These are phyloP conservation scores for Pythium guiyangense DNA, from an alignment of 352 stramenopile genomes.

Conservation along the genomic window DNA sequence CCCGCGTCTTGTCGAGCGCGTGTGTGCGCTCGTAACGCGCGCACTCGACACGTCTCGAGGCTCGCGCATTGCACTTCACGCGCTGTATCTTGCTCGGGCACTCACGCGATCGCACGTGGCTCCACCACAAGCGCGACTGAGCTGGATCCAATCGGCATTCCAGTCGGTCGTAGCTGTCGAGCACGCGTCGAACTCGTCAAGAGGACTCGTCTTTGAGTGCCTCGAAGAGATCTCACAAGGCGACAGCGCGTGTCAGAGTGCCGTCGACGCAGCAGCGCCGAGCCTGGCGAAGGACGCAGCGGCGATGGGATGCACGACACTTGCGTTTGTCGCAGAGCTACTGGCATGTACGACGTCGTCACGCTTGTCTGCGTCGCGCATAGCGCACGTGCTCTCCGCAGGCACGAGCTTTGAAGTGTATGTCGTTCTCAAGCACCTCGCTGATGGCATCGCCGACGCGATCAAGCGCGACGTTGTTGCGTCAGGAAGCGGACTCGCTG, in stretches of 20 bases:
- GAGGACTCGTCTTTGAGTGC: background rate
- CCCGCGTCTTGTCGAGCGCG: background rate
- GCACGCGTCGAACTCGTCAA: background rate
- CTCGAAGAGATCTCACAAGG: background rate
- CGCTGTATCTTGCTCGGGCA: background rate
- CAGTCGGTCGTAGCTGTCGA: background rate
- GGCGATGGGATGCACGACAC: background rate
- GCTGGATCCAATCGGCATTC: background rate
- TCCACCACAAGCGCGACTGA: background rate
- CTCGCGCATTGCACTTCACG: background rate
- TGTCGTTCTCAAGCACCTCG: no score
- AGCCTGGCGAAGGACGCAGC: background rate
- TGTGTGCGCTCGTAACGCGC: background rate
- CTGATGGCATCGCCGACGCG: no score
- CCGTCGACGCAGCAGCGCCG: background rate
- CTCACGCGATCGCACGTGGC: background rate
- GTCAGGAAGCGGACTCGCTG: no score
- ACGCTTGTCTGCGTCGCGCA: no score
- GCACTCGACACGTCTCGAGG: background rate
- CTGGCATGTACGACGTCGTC: no score
- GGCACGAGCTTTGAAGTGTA: no score
- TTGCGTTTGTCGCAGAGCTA: background rate
- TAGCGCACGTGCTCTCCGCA: no score
- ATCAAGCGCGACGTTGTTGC: no score
- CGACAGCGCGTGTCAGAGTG: background rate